Conservation (phyloP, 2,329 filamentous ascomycete species). For the Shiraia sp. region DNA sequence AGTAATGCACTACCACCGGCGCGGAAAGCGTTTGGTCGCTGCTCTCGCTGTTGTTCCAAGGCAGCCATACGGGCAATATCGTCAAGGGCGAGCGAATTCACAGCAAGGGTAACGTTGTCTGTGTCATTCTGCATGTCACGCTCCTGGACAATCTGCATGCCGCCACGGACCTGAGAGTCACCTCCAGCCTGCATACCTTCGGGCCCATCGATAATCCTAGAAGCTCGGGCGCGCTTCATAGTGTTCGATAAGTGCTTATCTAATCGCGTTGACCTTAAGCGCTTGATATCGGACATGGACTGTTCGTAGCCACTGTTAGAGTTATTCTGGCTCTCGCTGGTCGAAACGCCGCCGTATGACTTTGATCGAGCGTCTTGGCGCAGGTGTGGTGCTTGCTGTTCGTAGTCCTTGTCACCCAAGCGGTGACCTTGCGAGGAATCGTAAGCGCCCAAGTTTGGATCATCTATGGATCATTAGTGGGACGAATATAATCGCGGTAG, state of each 20-base stretch:
- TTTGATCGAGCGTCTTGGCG: constrained; percentile 72
- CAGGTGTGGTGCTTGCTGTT: constrained; percentile 58
- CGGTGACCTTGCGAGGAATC: constrained; percentile 68
- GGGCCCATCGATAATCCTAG: constrained; percentile 88
- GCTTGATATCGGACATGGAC: constrained; percentile 91
- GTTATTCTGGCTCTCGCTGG: constrained; percentile 57
- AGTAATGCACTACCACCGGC: constrained; percentile 72
- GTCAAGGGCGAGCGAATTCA: constrained; percentile 89
- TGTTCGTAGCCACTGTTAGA: constrained; percentile 80
- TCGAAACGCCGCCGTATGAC: constrained; percentile 67
- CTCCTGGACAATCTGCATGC: constrained; percentile 81
- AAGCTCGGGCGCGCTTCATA: constrained; percentile 86
- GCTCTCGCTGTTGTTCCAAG: constrained; percentile 90
- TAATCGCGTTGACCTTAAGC: constrained; percentile 87
- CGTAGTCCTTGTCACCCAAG: constrained; percentile 52
- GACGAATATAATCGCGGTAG: constrained; percentile 34
- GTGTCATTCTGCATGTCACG: constrained; percentile 69
- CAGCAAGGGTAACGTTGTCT: constrained; percentile 82
- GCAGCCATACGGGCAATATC: constrained; percentile 96
- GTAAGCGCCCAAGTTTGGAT: constrained; percentile 69
- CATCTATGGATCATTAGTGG: constrained; percentile 57
- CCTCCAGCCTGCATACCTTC: constrained; percentile 74
- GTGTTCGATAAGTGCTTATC: constrained; percentile 94
- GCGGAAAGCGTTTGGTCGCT: constrained; percentile 78
- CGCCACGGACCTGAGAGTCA: constrained; percentile 60